A percentile compares a stretch with the other conserved stretches of the same genome.
phyloP scores from a whole-genome alignment of 2,329 filamentous ascomycete species.

The Colletotrichum sp. region DNA sequence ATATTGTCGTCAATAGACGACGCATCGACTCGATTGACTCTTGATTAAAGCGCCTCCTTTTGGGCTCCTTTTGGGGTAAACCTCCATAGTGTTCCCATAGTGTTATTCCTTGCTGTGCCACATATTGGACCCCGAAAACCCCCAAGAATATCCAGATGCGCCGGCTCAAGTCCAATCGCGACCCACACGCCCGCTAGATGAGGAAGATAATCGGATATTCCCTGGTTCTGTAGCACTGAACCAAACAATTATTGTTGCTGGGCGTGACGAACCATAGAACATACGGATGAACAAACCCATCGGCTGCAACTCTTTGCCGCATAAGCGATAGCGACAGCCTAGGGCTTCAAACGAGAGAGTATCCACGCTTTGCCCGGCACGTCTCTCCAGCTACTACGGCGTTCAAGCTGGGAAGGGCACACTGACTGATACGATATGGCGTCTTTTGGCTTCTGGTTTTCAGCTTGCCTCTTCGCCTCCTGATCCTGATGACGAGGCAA shows the following conservation, averaged over 20 bases:
- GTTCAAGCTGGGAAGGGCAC: background rate
- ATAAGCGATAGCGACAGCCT: background rate
- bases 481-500: background rate
- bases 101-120: slow-evolving; percentile 4
- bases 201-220: background rate
- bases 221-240: background rate
- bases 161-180: background rate
- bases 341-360: background rate
- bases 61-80: background rate
- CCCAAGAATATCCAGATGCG: background rate
- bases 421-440: background rate
- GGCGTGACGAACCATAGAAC: background rate
- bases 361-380: background rate
- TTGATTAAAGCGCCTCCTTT: background rate
- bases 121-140: slow-evolving; percentile 14
- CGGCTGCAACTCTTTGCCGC: background rate
- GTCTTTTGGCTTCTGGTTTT: background rate
- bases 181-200: background rate
- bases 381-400: background rate
- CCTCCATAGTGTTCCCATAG: background rate
- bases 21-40: background rate
- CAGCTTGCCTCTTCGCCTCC: background rate
- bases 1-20: background rate
- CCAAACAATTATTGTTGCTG: background rate
- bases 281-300: background rate